Evolutionary conservation across 805 yeast genomes (phyloP).

Genomic region (Komagataella pseudopastoris): DNA sequence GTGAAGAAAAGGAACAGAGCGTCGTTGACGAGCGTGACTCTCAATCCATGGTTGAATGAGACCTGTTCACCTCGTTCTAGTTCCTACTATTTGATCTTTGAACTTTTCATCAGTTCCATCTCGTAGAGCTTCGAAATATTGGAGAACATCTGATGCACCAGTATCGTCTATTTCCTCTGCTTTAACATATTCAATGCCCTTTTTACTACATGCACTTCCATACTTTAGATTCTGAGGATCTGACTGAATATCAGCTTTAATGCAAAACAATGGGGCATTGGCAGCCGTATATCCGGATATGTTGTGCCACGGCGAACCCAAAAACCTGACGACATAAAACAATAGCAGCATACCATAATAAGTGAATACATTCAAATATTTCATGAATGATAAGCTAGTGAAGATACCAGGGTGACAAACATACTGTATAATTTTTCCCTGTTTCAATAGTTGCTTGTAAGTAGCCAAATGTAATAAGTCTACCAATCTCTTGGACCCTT

Average conservation of each 20-base stretch:
- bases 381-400: slow-evolving; percentile 66
- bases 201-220: slow-evolving; percentile 59
- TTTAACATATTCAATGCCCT: slow-evolving; percentile 54
- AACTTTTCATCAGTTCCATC: slow-evolving; percentile 65
- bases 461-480: slow-evolving; percentile 75
- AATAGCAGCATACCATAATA: slow-evolving; percentile 76
- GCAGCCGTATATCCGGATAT: slow-evolving; percentile 86
- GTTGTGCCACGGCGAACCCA: slow-evolving; percentile 84
- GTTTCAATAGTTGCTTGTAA: slow-evolving; percentile 30
- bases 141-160: slow-evolving; percentile 55
- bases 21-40: background rate
- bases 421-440: slow-evolving; percentile 53
- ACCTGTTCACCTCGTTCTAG: slow-evolving; percentile 13
- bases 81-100: slow-evolving; percentile 56
- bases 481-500: slow-evolving; percentile 80
- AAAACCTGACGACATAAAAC: slow-evolving; percentile 68
- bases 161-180: slow-evolving; percentile 42
- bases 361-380: slow-evolving; percentile 64
- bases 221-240: slow-evolving; percentile 36
- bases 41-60: background rate
- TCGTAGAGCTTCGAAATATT: slow-evolving; percentile 42
- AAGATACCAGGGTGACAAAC: slow-evolving; percentile 92
- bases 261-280: slow-evolving; percentile 64
- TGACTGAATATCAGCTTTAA: slow-evolving; percentile 33
- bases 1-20: background rate